Conservation (phyloP, 169 alveolate species). For the Babesia sp. region DNA sequence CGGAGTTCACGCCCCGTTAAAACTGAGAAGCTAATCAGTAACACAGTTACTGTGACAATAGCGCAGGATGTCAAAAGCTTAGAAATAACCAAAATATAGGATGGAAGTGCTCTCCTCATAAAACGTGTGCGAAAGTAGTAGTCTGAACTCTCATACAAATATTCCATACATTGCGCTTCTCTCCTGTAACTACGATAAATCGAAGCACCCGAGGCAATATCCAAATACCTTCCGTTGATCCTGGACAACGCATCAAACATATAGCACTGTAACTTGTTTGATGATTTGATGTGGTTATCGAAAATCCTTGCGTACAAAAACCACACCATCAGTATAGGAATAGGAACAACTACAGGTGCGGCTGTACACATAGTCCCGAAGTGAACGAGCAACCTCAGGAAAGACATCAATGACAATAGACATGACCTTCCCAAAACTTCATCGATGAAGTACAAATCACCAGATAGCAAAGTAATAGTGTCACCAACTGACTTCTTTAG, state of each 20-base stretch:
- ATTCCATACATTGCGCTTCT: background rate
- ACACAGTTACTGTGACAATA: background rate
- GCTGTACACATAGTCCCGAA: slow-evolving; percentile 15
- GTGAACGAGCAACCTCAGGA: background rate
- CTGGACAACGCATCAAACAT: slow-evolving; percentile 18
- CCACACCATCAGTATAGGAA: background rate
- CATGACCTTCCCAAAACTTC: slow-evolving; percentile 11
- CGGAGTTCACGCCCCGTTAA: background rate
- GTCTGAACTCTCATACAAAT: slow-evolving; percentile 14
- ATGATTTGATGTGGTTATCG: background rate
- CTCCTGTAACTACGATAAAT: slow-evolving; percentile 9
- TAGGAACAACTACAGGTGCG: slow-evolving; percentile 1
- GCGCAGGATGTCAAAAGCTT: slow-evolving; percentile 3
- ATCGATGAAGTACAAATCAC: slow-evolving; percentile 30
- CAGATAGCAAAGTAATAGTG: slow-evolving; percentile 21
- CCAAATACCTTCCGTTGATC: background rate
- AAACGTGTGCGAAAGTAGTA: slow-evolving; percentile 11
- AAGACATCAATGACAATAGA: background rate
- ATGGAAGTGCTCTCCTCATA: background rate
- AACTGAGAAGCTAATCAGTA: background rate
- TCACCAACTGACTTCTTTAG: slow-evolving; percentile 23
- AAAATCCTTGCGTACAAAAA: slow-evolving; percentile 6
- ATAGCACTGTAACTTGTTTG: slow-evolving; percentile 12
- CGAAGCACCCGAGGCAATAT: slow-evolving; percentile 13
- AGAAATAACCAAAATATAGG: slow-evolving; percentile 8